A percentile compares a stretch with the other conserved stretches of the same genome.
Evolutionary conservation across 176 grass and related monocot species (phyloP).

Genomic region (Phyllostachys edulis): DNA sequence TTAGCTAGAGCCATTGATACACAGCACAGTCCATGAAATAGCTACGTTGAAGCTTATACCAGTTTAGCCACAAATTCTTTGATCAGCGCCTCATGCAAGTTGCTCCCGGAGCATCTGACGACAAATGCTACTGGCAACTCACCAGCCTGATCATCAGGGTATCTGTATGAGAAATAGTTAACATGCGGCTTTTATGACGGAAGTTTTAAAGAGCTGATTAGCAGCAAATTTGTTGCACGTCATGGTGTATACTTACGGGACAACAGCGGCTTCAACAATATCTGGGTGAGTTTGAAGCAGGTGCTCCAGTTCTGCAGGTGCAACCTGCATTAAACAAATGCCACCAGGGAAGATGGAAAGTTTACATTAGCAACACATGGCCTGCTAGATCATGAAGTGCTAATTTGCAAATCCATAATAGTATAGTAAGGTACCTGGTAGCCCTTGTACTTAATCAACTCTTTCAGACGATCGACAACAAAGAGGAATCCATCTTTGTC

Average conservation of each 20-base stretch:
- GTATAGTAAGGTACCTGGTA: slow-evolving; percentile 47
- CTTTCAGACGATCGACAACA: slow-evolving; percentile 49
- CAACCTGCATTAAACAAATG: slow-evolving; percentile 31
- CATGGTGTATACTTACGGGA: slow-evolving; percentile 35
- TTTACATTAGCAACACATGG: not conserved
- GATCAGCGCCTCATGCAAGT: slow-evolving; percentile 22
- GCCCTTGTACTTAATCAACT: slow-evolving; percentile 62
- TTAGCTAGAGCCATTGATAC: not conserved
- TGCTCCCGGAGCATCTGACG: slow-evolving; percentile 1
- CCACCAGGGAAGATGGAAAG: not conserved
- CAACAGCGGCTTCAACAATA: slow-evolving; percentile 47
- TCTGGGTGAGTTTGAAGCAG: slow-evolving; percentile 52
- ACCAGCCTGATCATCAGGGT: slow-evolving; percentile 40
- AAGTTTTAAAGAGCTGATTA: not conserved
- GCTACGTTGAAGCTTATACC: slow-evolving; percentile 1
- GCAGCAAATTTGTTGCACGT: not conserved
- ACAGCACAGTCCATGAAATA: not conserved
- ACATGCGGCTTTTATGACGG: not conserved
- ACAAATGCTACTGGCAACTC: slow-evolving; percentile 48
- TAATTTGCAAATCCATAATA: not conserved
- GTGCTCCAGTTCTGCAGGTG: slow-evolving; percentile 47
- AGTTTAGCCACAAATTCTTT: slow-evolving; percentile 47
- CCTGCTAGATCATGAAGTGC: not conserved
- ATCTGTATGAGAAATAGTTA: slow-evolving; percentile 22
- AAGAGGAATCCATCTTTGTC: slow-evolving; percentile 48